These are phyloP conservation scores for Cryptococcus amylolentus DNA, from an alignment of 1,284 basidiomycete species.

Conservation along the genomic window DNA sequence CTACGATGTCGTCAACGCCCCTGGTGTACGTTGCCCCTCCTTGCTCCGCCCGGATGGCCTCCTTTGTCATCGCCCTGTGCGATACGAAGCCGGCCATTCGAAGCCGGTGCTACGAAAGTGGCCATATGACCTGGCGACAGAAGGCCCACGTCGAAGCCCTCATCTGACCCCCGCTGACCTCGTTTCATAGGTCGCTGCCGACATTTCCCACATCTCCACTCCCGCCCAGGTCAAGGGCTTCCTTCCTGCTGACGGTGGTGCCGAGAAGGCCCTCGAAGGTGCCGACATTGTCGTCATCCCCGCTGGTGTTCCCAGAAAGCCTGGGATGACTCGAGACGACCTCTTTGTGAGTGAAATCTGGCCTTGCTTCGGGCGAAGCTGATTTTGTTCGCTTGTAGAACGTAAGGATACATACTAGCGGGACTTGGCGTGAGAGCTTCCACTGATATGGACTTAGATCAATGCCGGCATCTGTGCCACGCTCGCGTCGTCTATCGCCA, in stretches of 20 bases:
- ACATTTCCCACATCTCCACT: conserved; percentile 91
- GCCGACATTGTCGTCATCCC: conserved; percentile 85
- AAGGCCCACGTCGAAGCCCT: background rate
- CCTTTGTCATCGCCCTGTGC: conserved; percentile 3
- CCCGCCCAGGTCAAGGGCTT: conserved; percentile 66
- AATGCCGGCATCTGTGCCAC: conserved; percentile 74
- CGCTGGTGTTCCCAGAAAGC: conserved; percentile 93
- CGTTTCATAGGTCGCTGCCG: conserved; percentile 63
- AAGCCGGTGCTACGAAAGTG: too few species aligned
- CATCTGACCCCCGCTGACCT: background rate
- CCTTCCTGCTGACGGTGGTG: conserved; percentile 48
- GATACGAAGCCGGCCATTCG: background rate
- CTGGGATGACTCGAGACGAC: conserved; percentile 78
- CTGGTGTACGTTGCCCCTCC: conserved; percentile 38
- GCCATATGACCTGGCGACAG: too few species aligned
- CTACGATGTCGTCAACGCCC: conserved; percentile 65
- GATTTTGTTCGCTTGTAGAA: conserved; percentile 17
- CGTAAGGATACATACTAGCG: conserved; percentile 10
- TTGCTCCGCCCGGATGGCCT: background rate
- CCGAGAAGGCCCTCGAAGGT: conserved; percentile 45
- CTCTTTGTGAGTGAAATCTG: conserved; percentile 72
- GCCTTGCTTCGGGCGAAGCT: background rate
- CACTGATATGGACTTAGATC: conserved; percentile 25
- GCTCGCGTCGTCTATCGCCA: conserved; percentile 82
- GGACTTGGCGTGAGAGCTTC: background rate